These are phyloP conservation scores for Ormosia emarginata DNA, from an alignment of 306 rosid species.

Conservation along the genomic window DNA sequence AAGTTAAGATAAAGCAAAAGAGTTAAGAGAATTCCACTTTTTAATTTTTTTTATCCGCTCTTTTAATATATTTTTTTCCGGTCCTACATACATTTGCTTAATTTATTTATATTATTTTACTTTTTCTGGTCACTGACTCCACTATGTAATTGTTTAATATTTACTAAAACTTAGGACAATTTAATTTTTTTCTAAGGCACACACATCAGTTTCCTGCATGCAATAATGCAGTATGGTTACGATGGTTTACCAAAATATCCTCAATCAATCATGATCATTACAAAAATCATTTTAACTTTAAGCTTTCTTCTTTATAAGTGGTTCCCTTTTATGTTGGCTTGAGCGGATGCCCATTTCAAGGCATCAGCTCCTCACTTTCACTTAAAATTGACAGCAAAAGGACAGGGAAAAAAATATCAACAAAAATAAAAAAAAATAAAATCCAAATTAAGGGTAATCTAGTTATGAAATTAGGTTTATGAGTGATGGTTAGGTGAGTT, in stretches of 20 bases:
- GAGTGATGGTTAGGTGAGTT: too few species aligned
- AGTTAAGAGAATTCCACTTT: background rate
- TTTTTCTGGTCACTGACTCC: background rate
- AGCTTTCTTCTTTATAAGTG: background rate
- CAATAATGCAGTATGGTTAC: background rate
- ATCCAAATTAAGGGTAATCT: too few species aligned
- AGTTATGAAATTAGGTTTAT: too few species aligned
- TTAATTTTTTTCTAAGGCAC: background rate
- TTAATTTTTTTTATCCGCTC: background rate
- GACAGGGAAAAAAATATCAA: too few species aligned
- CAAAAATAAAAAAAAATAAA: too few species aligned
- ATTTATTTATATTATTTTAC: background rate
- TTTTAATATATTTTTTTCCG: too few species aligned
- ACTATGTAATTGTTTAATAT: background rate
- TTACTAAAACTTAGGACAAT: background rate
- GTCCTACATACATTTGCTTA: background rate
- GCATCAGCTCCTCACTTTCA: too few species aligned
- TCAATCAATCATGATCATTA: background rate
- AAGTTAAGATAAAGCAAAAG: background rate
- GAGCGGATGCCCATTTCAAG: background rate
- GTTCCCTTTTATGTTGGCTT: background rate
- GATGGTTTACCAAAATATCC: background rate
- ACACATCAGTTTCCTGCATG: background rate
- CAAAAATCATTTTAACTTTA: conserved; percentile 10
- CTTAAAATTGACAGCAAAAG: too few species aligned